Percentiles rank a stretch among this genome's conserved stretches.
Conservation (phyloP, 805 yeast species). For the Komagataella mondaviorum region DNA sequence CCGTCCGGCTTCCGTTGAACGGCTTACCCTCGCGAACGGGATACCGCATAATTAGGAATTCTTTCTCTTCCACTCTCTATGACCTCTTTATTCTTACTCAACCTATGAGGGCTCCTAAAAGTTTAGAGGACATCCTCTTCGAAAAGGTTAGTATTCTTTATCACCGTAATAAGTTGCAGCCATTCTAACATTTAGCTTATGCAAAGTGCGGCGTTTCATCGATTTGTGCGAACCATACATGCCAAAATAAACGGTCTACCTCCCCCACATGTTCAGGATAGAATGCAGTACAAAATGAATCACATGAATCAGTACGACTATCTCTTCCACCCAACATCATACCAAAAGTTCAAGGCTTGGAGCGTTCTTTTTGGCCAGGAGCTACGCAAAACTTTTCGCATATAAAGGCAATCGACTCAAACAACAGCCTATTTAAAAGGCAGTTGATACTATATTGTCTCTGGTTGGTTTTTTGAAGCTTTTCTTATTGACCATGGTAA, state of each 20-base stretch:
- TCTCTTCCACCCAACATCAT: constrained; percentile 28
- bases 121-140: constrained; percentile 6
- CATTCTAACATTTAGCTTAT: constrained; percentile 22
- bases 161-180: background rate
- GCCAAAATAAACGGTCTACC: constrained; percentile 51
- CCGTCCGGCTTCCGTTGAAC: background rate
- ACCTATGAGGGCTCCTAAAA: background rate
- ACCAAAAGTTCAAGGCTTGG: constrained; percentile 50
- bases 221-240: constrained; percentile 48
- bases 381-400: constrained; percentile 21
- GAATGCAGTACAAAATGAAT: constrained; percentile 2
- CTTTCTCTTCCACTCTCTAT: no score
- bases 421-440: background rate
- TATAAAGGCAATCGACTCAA: background rate
- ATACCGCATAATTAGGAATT: no score
- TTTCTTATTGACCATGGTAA: constrained; percentile 50
- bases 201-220: constrained; percentile 44
- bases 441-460: constrained; percentile 8
- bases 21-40: background rate
- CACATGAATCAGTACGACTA: constrained; percentile 9
- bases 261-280: constrained; percentile 21
- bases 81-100: background rate
- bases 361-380: constrained; percentile 48
- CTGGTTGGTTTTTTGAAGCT: constrained; percentile 46
- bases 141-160: constrained; percentile 1